A percentile compares a stretch with the other conserved stretches of the same genome.
Evolutionary conservation across 805 yeast species (phyloP).

Genomic region (Sugiyamaella mastotermitis): DNA sequence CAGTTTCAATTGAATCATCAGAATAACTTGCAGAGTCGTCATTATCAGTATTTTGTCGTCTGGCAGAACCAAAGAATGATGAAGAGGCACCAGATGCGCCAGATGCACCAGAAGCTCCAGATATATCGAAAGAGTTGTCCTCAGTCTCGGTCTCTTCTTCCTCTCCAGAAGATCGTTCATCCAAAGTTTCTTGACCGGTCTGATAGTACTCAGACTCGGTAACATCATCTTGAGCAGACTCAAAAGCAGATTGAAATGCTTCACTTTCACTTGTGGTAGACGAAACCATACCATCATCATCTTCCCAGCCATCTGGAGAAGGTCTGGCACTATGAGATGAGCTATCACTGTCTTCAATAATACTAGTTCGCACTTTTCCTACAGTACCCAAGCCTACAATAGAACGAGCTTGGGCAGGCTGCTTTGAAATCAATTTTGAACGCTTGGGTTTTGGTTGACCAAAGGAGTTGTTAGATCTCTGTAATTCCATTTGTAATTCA

Average conservation of each 20-base stretch:
- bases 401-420: background rate
- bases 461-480: constrained; percentile 8
- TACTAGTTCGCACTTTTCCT: constrained; percentile 11
- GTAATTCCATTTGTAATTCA: constrained; percentile 25
- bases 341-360: constrained; percentile 9
- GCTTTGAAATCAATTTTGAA: background rate
- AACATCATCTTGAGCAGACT: constrained; percentile 23
- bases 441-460: background rate
- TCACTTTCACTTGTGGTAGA: constrained; percentile 19
- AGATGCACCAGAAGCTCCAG: constrained; percentile 10
- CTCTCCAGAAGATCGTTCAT: constrained; percentile 21
- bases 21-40: constrained; percentile 6
- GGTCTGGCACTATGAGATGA: constrained; percentile 1
- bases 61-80: too few species aligned
- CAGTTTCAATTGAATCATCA: background rate
- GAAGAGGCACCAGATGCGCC: constrained; percentile 1
- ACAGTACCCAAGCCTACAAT: constrained; percentile 2
- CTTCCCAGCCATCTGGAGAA: constrained; percentile 18
- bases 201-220: constrained; percentile 26
- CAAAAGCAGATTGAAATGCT: constrained; percentile 22
- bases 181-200: constrained; percentile 25
- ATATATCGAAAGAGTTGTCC: too few species aligned
- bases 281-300: constrained; percentile 1
- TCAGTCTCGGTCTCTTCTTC: constrained; percentile 28
- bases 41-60: too few species aligned